Conservation (phyloP, 257 asterid species). For the Handroanthus guayacan region DNA sequence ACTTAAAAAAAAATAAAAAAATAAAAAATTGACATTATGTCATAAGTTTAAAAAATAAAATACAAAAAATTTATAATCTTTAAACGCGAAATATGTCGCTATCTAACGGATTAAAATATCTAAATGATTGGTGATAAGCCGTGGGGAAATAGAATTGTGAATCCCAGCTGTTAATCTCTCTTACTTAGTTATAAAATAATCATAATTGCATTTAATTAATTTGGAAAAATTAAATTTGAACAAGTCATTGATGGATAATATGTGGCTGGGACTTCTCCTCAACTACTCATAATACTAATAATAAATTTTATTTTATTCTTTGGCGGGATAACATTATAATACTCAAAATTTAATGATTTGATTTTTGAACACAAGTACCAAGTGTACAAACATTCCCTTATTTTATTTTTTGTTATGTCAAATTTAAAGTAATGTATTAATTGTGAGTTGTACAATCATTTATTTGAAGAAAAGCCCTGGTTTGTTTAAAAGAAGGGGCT, state of each 20-base stretch:
- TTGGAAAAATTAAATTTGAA: background rate
- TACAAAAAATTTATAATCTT: too few species aligned
- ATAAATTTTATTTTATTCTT: background rate
- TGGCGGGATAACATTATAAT: background rate
- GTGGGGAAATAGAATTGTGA: conserved; percentile 12
- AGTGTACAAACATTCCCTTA: background rate
- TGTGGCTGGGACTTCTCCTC: conserved; percentile 18
- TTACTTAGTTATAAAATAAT: background rate
- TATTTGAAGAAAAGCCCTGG: background rate
- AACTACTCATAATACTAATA: background rate
- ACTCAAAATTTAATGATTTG: background rate
- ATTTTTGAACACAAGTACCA: conserved; percentile 11
- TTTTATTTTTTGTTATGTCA: conserved; percentile 2
- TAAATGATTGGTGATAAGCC: background rate
- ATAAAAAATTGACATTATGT: background rate
- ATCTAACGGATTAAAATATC: conserved; percentile 15
- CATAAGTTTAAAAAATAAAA: too few species aligned
- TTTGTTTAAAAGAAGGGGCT: too few species aligned
- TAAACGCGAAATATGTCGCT: background rate
- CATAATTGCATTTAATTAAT: background rate
- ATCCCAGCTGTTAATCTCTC: background rate
- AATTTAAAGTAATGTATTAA: background rate
- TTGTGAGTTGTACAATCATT: conserved; percentile 26
- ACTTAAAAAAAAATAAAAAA: background rate
- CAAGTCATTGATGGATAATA: background rate